These are phyloP conservation scores for Fusarium sp. DNA, from an alignment of 2,329 filamentous ascomycete species.

Conservation along the genomic window DNA sequence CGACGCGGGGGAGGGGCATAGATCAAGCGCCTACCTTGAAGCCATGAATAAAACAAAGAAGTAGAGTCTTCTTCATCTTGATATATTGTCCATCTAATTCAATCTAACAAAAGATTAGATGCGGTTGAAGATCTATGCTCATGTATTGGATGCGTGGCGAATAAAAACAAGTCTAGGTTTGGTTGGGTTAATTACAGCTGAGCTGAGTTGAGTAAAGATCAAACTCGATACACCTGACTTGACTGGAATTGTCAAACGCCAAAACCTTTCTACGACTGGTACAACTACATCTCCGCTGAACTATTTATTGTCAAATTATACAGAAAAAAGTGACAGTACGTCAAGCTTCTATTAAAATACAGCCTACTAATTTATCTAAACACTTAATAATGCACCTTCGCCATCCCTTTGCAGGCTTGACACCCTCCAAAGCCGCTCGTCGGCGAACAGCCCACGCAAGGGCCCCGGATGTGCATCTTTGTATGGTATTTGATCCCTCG, in stretches of 20 bases:
- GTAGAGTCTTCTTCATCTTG: constrained; percentile 78
- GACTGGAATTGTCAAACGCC: constrained; percentile 2
- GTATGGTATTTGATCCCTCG: constrained; percentile 50
- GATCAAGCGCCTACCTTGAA: constrained; percentile 74
- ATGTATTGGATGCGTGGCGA: constrained; percentile 21
- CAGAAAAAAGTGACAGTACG: constrained; percentile 30
- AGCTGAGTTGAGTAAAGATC: constrained; percentile 17
- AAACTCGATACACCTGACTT: constrained; percentile 31
- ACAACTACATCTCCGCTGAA: not conserved
- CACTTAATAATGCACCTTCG: constrained; percentile 45
- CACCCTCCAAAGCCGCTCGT: constrained; percentile 28
- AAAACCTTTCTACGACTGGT: not conserved
- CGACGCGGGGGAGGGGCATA: constrained; percentile 19
- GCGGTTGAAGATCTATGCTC: constrained; percentile 3
- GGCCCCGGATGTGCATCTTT: constrained; percentile 40
- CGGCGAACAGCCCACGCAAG: constrained; percentile 20
- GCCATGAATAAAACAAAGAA: constrained; percentile 89
- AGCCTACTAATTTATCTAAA: constrained; percentile 55
- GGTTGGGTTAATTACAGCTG: constrained; percentile 1
- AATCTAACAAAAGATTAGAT: not conserved
- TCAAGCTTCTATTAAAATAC: constrained; percentile 62
- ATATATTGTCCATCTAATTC: constrained; percentile 23
- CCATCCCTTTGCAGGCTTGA: constrained; percentile 41
- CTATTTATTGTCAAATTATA: not conserved
- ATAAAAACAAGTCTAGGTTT: constrained; percentile 23